A percentile compares a stretch with the other conserved stretches of the same genome.
Evolutionary conservation across 83 land plant species (phyloP).

Genomic region (Isoetes engelmannii): DNA sequence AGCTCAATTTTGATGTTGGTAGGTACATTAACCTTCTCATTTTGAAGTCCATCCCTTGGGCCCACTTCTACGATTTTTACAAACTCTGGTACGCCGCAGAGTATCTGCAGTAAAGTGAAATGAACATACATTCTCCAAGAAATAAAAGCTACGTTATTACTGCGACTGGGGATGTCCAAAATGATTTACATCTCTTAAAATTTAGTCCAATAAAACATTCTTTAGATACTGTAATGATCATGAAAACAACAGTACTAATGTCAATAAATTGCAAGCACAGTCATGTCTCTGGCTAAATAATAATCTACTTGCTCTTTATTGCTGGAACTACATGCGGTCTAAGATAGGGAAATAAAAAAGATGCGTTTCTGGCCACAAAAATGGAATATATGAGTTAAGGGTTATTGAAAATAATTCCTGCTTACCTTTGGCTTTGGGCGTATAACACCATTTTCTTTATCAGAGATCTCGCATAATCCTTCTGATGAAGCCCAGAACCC

Average conservation of each 20-base stretch:
- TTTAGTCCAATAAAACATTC: background rate
- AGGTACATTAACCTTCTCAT: constrained; percentile 83
- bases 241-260: too few relatives aligned
- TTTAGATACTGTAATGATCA: background rate
- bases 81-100: constrained; percentile 57
- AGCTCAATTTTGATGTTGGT: constrained; percentile 81
- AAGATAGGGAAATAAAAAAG: too few relatives aligned
- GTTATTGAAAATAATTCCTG: background rate
- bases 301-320: too few relatives aligned
- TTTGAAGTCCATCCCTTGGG: constrained; percentile 93
- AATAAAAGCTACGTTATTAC: background rate
- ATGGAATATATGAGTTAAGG: too few relatives aligned
- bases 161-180: background rate
- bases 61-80: constrained; percentile 99
- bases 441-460: constrained; percentile 13
- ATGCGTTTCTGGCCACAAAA: too few relatives aligned
- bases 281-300: too few relatives aligned
- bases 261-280: too few relatives aligned
- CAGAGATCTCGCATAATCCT: constrained; percentile 16
- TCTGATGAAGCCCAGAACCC: constrained; percentile 20
- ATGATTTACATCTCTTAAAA: background rate
- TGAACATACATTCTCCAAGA: background rate
- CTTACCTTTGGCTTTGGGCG: constrained; percentile 18
- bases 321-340: too few relatives aligned
- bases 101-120: constrained; percentile 38